These are phyloP conservation scores for Hirschioporus abietinus DNA, from an alignment of 768 basidiomycete genomes.

Conservation along the genomic window DNA sequence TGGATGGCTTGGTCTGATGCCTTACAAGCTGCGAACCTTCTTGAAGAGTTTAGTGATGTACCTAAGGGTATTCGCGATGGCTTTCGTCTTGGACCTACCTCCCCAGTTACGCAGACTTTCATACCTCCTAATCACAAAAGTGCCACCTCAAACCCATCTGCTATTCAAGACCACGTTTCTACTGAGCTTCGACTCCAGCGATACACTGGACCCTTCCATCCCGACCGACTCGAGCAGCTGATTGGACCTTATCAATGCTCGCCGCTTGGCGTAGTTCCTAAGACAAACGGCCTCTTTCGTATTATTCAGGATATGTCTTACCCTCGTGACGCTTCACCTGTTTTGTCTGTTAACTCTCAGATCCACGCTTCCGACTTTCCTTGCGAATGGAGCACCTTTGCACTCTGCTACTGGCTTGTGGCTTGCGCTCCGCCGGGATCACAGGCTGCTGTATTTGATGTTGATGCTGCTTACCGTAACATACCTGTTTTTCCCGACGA, in stretches of 20 bases:
- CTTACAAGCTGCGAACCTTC: slow-evolving; percentile 9
- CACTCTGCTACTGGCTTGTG: slow-evolving; percentile 19
- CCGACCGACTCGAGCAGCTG: slow-evolving; percentile 18
- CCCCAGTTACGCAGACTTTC: slow-evolving; percentile 8
- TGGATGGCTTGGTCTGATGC: slow-evolving; percentile 17
- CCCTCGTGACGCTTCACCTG: slow-evolving; percentile 10
- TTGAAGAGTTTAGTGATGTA: slow-evolving; percentile 19
- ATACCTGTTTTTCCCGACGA: slow-evolving; percentile 27
- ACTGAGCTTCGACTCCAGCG: slow-evolving; percentile 12
- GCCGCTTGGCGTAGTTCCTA: slow-evolving; percentile 23
- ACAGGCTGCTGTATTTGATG: slow-evolving; percentile 32
- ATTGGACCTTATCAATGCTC: slow-evolving; percentile 26
- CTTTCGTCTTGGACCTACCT: slow-evolving; percentile 17
- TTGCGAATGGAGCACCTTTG: slow-evolving; percentile 30
- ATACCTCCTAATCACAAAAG: slow-evolving; percentile 14
- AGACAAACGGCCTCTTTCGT: slow-evolving; percentile 17
- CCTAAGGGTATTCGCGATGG: slow-evolving; percentile 18
- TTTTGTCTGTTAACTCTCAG: slow-evolving; percentile 22
- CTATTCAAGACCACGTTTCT: slow-evolving; percentile 5
- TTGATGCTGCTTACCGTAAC: slow-evolving; percentile 30
- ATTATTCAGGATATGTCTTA: slow-evolving; percentile 25
- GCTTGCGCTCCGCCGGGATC: slow-evolving; percentile 27
- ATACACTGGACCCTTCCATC: slow-evolving; percentile 13
- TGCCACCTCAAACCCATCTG: slow-evolving; percentile 7
- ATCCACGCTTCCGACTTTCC: slow-evolving; percentile 23